A percentile compares a stretch with the other conserved stretches of the same genome.
Conservation (phyloP, 106 monocot species). For the Apostasia ramifera region DNA sequence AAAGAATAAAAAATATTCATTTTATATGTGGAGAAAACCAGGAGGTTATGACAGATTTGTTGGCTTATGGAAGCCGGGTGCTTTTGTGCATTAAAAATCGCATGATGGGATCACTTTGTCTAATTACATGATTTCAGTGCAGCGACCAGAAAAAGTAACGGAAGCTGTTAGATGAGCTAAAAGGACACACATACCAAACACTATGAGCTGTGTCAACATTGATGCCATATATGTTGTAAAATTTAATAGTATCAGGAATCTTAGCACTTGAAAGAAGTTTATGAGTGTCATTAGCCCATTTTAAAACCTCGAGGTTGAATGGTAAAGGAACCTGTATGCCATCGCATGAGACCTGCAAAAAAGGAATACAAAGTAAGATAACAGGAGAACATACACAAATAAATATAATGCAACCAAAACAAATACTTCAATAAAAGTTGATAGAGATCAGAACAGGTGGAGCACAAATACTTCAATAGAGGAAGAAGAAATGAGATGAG, state of each 20-base stretch:
- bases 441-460: not conserved
- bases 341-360: conserved; percentile 56
- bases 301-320: conserved; percentile 74
- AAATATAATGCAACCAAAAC: not conserved
- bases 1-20: too few species aligned
- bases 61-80: too few species aligned
- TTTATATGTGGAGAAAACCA: too few species aligned
- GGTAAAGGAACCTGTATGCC: conserved; percentile 67
- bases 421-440: not conserved
- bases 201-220: conserved; percentile 74
- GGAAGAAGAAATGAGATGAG: not conserved
- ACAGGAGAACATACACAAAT: not conserved
- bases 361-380: conserved; percentile 2
- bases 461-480: not conserved
- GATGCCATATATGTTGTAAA: conserved; percentile 92
- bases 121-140: too few species aligned
- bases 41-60: too few species aligned
- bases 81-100: too few species aligned
- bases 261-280: conserved; percentile 67
- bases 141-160: too few species aligned
- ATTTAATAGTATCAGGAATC: conserved; percentile 72
- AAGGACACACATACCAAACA: conserved; percentile 70
- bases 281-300: conserved; percentile 84
- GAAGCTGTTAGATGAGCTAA: not conserved
- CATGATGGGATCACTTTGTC: too few species aligned